Evolutionary conservation across 2,329 filamentous ascomycete genomes (phyloP).

Genomic region (Cercospora beticola): DNA sequence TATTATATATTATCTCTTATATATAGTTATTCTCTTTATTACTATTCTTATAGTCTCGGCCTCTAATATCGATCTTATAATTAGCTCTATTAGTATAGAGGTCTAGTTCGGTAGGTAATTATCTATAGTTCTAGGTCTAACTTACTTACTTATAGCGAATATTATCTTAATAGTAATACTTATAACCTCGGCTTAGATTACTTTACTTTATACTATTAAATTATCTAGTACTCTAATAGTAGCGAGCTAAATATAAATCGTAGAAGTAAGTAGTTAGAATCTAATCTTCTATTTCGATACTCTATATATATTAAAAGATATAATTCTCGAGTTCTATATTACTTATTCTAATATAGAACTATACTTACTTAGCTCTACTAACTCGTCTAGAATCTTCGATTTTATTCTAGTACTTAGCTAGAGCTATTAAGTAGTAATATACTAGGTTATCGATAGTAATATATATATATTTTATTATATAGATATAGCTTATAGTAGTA

Average conservation of each 20-base stretch:
- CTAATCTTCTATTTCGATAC: neutral
- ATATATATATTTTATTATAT: neutral
- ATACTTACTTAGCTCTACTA: neutral
- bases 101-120: neutral
- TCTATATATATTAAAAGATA: neutral
- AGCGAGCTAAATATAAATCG: neutral
- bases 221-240: neutral
- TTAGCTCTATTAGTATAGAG: neutral
- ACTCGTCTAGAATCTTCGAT: neutral
- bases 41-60: neutral
- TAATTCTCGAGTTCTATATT: neutral
- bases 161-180: neutral
- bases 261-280: neutral
- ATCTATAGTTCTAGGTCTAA: neutral
- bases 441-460: neutral
- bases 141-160: neutral
- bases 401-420: neutral
- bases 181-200: neutral
- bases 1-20: neutral
- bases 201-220: neutral
- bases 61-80: neutral
- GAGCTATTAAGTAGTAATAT: neutral
- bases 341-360: neutral
- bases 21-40: neutral
- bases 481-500: neutral